Evolutionary conservation across 148 eudicot genomes (phyloP), one percentile per base, ranked within the genome.

Genomic region (Talinum fruticosum): DNA sequence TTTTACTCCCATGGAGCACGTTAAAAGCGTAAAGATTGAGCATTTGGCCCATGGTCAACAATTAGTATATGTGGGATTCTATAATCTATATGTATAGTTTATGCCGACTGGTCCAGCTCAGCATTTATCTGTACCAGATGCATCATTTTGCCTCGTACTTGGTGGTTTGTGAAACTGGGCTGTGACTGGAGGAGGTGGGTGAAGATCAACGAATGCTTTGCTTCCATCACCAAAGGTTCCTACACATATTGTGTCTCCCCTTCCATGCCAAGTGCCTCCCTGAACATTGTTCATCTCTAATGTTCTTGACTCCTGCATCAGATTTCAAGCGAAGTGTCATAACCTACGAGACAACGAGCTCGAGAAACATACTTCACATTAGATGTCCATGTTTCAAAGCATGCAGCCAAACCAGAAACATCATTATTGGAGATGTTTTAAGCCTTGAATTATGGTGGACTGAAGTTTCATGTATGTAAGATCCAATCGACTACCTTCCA

Each of bases 241-340:
- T 41, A 94, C 69, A 28, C 96, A 94, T 79, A 94, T 79, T 26
- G 98, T 94, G 83, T 92, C 98, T 24, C 98, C 95, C 37, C 96
- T 85, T 18, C 98, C 97, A 73, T 90, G 97, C 98, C 98, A 94
- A 23, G 87, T 85, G 71, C 96, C 98, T 79, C 91, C 97, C 76
- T 92, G 96, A 73, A 92, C 95, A 77, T 94, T 94, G 85, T 92
- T 94, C 89, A 89, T 94, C 86, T 94, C 93, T 82, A 94, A 69
- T 51, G 98, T 94, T 84, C 97, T 88, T 4, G 98, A 87, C 70
- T 94, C 98, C 97, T 94, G 84, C 61, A 76, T 66, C 33, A 77
- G 15, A 84, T 61, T 38, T 41, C 28, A 75, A 26, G 32, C 33
- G 29, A 21, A 74, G 2, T 30, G 21, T 65, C 70, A 66, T 13